Evolutionary conservation across 2,329 filamentous ascomycete species (phyloP), one percentile per base, ranked within the genome.

Genomic region (Diaporthe citri): DNA sequence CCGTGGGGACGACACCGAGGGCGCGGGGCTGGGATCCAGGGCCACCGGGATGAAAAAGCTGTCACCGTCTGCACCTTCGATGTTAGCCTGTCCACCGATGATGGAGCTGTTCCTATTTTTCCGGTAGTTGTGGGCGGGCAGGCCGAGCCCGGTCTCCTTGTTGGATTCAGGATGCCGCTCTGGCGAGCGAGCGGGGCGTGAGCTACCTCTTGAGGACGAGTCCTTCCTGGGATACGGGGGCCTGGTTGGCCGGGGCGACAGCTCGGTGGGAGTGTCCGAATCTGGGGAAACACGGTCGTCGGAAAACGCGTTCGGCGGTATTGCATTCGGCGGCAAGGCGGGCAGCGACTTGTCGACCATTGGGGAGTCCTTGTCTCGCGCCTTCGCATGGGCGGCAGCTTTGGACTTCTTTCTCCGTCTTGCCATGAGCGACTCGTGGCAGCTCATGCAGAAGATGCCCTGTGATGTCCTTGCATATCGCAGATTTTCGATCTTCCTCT

Each of bases 381-480:
- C 84, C 80, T 92, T 92, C 66, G 90, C 88, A 76, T 89, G 88
- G 0, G 89, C 88, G 56, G 90, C 88, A 71, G 92, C 90, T 83
- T 95, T 95, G 52, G 93, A 93, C 83, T 95, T 95, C 86, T 98
- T 98, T 81, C 95, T 91, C 78, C 96, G 90, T 77, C 96, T 90
- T 67, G 96, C 95, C 95, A 98, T 98, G 71, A 99, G 86, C 39
- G 95, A 97, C 85, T 99, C 97, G 82, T 99, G 97, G 83, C 97
- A 99, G 81, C 93, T 95, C 97, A 99, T 99, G 86, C 97, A 99
- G 83, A 99, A 98, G 80, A 99, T 99, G 76, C 97, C 97, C 84
- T 98, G 97, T 10, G 96, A 98, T 1, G 97, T 99, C 81, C 97
- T 92, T 72, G 97, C 97, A 91, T 98, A 99, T 83, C 96, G 93